A percentile compares a stretch with the other conserved stretches of the same genome.
phyloP scores from a whole-genome alignment of 2,329 filamentous ascomycete species.

The Fusarium udum region DNA sequence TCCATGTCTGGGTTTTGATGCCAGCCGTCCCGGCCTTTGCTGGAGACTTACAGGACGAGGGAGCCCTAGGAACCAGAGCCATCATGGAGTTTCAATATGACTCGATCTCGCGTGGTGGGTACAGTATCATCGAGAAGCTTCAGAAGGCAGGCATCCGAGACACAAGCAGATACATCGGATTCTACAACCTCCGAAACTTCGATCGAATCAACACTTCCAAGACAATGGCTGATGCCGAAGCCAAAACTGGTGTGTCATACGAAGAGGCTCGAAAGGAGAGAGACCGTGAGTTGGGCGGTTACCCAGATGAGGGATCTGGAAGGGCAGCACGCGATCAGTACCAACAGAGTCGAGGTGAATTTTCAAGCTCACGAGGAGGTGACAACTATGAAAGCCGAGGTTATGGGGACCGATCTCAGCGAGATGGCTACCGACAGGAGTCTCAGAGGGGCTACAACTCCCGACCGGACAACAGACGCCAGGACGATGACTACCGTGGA shows the following conservation, averaged over 20 bases:
- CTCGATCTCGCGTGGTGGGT: slow-evolving; percentile 78
- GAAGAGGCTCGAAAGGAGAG: slow-evolving; percentile 71
- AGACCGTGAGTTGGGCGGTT: slow-evolving; percentile 66
- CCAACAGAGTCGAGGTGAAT: slow-evolving; percentile 16
- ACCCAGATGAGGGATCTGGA: slow-evolving; percentile 45
- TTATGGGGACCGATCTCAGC: slow-evolving; percentile 7
- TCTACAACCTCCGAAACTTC: slow-evolving; percentile 87
- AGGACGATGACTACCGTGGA: slow-evolving; percentile 14
- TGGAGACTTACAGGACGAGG: slow-evolving; percentile 78
- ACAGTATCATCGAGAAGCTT: slow-evolving; percentile 80
- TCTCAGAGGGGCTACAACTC: background rate
- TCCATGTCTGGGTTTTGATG: slow-evolving; percentile 80
- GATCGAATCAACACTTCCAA: slow-evolving; percentile 80
- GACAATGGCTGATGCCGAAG: slow-evolving; percentile 68
- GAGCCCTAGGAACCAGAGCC: slow-evolving; percentile 78
- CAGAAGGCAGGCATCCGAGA: slow-evolving; percentile 73
- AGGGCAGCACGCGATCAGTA: slow-evolving; percentile 18
- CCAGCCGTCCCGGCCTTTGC: slow-evolving; percentile 85
- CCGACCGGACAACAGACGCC: background rate
- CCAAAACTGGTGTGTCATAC: slow-evolving; percentile 72
- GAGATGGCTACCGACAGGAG: background rate
- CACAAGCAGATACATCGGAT: slow-evolving; percentile 77
- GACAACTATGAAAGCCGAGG: slow-evolving; percentile 14
- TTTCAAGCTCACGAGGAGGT: slow-evolving; percentile 2
- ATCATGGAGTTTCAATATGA: slow-evolving; percentile 92